Conservation (phyloP, 225 moss, liverwort and hornwort species). For the Physcomitrellopsis africana region DNA sequence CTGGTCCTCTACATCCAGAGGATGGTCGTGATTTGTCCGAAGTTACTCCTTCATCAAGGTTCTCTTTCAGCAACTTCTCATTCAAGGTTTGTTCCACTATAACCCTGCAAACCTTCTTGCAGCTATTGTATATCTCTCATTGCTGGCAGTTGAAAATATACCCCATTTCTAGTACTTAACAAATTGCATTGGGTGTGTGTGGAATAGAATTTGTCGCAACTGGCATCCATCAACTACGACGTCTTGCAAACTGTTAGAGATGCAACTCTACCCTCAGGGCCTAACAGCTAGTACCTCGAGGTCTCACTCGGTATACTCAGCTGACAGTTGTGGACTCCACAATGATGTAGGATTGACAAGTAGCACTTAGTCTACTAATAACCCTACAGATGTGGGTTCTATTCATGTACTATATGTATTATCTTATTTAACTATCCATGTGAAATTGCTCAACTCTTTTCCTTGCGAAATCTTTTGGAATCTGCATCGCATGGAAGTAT, state of each 20-base stretch:
- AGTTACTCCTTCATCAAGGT: constrained; percentile 76
- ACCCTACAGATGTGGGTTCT: constrained; percentile 53
- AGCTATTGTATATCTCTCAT: neutral
- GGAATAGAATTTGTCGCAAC: constrained; percentile 92
- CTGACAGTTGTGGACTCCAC: constrained; percentile 40
- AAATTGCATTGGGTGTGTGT: constrained; percentile 18
- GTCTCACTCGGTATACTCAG: constrained; percentile 36
- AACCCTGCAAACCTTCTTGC: neutral
- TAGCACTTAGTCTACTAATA: constrained; percentile 38
- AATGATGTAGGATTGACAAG: constrained; percentile 53
- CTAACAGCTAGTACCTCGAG: constrained; percentile 62
- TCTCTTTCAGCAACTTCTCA: constrained; percentile 97
- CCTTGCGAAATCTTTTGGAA: constrained; percentile 12
- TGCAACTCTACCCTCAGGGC: constrained; percentile 59
- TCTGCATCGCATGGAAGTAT: constrained; percentile 11
- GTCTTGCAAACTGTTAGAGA: constrained; percentile 88
- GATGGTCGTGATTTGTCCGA: constrained; percentile 81
- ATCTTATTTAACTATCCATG: constrained; percentile 70
- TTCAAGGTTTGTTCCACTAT: constrained; percentile 70
- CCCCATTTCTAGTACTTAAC: neutral
- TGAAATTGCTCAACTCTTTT: constrained; percentile 42
- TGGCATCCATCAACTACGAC: constrained; percentile 99
- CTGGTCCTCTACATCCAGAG: constrained; percentile 58
- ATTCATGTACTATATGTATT: constrained; percentile 89
- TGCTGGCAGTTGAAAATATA: neutral